A percentile compares a stretch with the other conserved stretches of the same genome.
phyloP scores from a whole-genome alignment of 2,329 filamentous ascomycete species.

The Fusarium sp. region DNA sequence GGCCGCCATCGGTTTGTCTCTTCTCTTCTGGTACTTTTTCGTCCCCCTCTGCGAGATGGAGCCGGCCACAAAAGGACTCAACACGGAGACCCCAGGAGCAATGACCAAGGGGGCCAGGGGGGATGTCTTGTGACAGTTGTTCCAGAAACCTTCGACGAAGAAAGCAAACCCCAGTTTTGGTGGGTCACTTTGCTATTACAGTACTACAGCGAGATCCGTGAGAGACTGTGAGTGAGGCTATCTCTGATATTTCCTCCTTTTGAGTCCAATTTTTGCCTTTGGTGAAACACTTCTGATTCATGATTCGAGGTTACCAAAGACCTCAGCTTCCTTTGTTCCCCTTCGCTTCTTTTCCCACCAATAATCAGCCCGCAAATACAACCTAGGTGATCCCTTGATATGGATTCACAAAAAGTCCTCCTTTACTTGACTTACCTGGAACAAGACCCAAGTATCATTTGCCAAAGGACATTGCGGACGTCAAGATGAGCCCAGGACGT shows the following conservation, averaged over 20 bases:
- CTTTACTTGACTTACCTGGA: background rate
- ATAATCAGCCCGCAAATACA: background rate
- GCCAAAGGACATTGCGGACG: slow-evolving; percentile 31
- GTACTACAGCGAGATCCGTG: slow-evolving; percentile 5
- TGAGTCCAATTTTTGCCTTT: background rate
- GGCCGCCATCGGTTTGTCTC: background rate
- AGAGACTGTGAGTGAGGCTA: background rate
- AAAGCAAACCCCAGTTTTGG: slow-evolving; percentile 1
- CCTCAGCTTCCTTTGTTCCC: background rate
- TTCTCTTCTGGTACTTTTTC: background rate
- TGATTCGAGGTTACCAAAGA: background rate
- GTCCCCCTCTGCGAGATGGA: background rate
- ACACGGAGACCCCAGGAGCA: slow-evolving; percentile 12
- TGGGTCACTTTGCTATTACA: too few relatives aligned
- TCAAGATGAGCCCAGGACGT: slow-evolving; percentile 35
- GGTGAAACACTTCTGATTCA: background rate
- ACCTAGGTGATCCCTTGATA: background rate
- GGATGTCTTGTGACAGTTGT: slow-evolving; percentile 28
- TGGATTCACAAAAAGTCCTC: slow-evolving; percentile 4
- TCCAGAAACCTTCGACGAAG: slow-evolving; percentile 36
- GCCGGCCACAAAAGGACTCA: slow-evolving; percentile 21
- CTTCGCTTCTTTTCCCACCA: background rate
- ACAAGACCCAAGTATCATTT: background rate
- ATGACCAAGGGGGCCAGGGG: slow-evolving; percentile 7
- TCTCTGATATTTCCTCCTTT: slow-evolving; percentile 5